Evolutionary conservation across 345 rosid species (phyloP), one percentile per base, ranked within the genome.

Genomic region (Trapa bicornis): DNA sequence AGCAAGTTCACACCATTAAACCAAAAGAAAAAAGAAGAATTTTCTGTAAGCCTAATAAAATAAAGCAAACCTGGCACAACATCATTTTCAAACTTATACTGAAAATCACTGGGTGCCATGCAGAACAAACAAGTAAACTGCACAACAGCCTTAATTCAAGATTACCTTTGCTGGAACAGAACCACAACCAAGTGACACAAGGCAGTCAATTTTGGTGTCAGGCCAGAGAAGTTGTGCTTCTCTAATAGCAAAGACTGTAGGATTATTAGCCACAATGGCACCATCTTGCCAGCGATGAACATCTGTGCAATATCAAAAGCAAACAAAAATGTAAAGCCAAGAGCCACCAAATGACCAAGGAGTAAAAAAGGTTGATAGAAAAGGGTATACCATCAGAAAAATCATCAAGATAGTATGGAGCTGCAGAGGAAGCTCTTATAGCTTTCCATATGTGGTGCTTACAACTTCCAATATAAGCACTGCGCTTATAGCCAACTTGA

Each of bases 211-310:
- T 75, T 78, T 87, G 67, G 96, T 84, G 83, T 94, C 99, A 68
- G 99, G 96, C 99, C 99, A 94, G 17, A 94, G 75, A 79, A 94
- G 96, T 82, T 94, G 97, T 68, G 99, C 97, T 86, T 94, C 99
- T 80, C 97, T 85, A 67, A 94, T 84, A 72, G 96, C 87, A 74
- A 91, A 86, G 37, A 94, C 76, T 6, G 97, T 89, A 70, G 99
- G 97, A 81, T 94, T 94, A 68, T 94, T 94, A 67, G 99, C 97
- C 67, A 94, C 96, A 75, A 94, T 87, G 62, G 97, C 99, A 75
- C 97, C 99, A 84, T 94, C 99, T 86, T 94, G 97, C 99, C 97
- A 94, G 73, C 97, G 96, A 70, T 81, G 82, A 60, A 83, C 73
- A 74, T 84, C 99, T 94, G 68, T 13, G 56, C 70, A 58, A 64